Evolutionary conservation across 2,329 filamentous ascomycete genomes (phyloP).

Genomic region (Mollisiaceae sp.): DNA sequence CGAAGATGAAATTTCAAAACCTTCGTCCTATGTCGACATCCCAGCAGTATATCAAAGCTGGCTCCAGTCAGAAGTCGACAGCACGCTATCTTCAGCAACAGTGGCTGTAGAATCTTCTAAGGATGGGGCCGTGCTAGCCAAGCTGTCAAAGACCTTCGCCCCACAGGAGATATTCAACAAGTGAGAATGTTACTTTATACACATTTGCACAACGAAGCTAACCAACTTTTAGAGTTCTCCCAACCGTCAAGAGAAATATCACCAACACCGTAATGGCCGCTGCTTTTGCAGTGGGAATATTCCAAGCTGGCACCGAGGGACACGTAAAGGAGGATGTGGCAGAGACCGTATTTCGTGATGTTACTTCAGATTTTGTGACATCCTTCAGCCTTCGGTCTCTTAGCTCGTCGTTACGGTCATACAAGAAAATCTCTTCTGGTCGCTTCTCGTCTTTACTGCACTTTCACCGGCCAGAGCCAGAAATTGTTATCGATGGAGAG

Average conservation of each 20-base stretch:
- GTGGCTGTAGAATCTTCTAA: slow-evolving; percentile 8
- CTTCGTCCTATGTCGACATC: not conserved
- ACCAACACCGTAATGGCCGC: slow-evolving; percentile 9
- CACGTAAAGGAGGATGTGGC: not conserved
- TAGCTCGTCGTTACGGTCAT: not conserved
- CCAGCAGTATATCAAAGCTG: slow-evolving; percentile 16
- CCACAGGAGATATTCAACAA: slow-evolving; percentile 23
- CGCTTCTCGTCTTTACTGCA: not conserved
- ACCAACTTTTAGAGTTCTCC: not conserved
- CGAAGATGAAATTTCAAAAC: slow-evolving; percentile 4
- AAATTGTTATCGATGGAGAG: slow-evolving; percentile 4
- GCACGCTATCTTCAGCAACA: slow-evolving; percentile 8
- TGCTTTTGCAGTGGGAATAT: slow-evolving; percentile 9
- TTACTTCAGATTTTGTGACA: not conserved
- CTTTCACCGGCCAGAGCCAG: not conserved
- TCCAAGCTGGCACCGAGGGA: slow-evolving; percentile 1
- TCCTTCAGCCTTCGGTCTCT: not conserved
- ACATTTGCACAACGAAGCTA: not conserved
- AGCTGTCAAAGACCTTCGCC: slow-evolving; percentile 12
- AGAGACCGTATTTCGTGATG: not conserved
- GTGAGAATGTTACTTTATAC: slow-evolving; percentile 11
- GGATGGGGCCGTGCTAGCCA: slow-evolving; percentile 20
- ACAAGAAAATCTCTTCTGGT: not conserved
- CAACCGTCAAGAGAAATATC: slow-evolving; percentile 15
- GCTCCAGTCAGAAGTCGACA: slow-evolving; percentile 13